Conservation (phyloP, 768 basidiomycete species). For the Termitomyces sp. region DNA sequence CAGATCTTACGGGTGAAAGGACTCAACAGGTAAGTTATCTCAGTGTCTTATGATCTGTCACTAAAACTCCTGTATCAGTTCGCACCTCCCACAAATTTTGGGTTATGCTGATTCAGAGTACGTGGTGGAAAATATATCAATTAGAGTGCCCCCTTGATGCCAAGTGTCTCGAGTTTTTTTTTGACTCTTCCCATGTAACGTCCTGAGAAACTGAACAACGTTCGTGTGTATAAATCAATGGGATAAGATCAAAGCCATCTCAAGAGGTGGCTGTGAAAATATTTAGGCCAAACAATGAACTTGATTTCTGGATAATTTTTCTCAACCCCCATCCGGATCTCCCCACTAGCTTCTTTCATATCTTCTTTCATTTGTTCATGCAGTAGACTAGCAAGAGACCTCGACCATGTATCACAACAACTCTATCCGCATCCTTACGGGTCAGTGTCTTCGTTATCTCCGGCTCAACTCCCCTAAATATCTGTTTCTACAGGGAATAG, state of each 20-base stretch:
- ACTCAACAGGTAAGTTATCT: constrained; percentile 69
- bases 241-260: constrained; percentile 2
- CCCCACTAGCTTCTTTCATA: constrained; percentile 26
- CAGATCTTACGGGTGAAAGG: constrained; percentile 89
- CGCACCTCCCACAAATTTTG: constrained; percentile 70
- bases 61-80: constrained; percentile 38
- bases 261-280: constrained; percentile 39
- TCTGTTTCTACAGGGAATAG: constrained; percentile 71
- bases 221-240: constrained; percentile 16
- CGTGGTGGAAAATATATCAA: constrained; percentile 93
- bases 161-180: neutral
- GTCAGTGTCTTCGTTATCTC: constrained; percentile 30
- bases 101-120: constrained; percentile 97
- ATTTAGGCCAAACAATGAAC: constrained; percentile 32
- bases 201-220: constrained; percentile 4
- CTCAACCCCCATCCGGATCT: constrained; percentile 3
- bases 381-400: constrained; percentile 27
- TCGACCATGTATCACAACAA: constrained; percentile 71
- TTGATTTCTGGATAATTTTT: constrained; percentile 28
- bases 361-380: constrained; percentile 26
- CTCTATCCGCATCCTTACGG: constrained; percentile 70
- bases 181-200: neutral
- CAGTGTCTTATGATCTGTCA: neutral
- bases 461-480: constrained; percentile 10
- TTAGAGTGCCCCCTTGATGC: constrained; percentile 47